phyloP scores from a whole-genome alignment of 331 rosid species.

The Rhamnella rubrinervis region DNA sequence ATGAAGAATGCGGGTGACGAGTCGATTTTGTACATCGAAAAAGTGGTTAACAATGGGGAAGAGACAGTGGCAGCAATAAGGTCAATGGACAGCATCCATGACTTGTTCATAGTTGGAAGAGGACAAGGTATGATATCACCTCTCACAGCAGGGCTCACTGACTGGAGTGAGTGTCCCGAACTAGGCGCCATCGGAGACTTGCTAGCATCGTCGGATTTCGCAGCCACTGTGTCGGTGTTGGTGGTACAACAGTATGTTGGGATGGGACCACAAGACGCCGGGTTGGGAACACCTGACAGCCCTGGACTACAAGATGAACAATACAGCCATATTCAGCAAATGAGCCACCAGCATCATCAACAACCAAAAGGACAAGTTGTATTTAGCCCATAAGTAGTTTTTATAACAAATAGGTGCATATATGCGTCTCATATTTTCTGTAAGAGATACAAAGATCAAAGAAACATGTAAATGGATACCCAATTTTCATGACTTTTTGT shows the following conservation, averaged over 20 bases:
- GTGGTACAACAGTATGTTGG: slow-evolving; percentile 76
- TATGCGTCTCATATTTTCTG: neutral
- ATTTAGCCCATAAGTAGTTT: slow-evolving; percentile 8
- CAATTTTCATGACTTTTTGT: no score
- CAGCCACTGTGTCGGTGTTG: slow-evolving; percentile 69
- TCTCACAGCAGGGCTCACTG: slow-evolving; percentile 73
- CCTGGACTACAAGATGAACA: slow-evolving; percentile 16
- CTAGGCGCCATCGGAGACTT: slow-evolving; percentile 88
- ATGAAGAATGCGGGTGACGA: slow-evolving; percentile 20
- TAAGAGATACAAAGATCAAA: neutral
- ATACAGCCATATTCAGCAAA: slow-evolving; percentile 9
- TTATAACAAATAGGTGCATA: neutral
- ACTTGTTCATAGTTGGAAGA: slow-evolving; percentile 73
- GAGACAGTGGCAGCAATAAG: slow-evolving; percentile 74
- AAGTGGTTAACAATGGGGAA: slow-evolving; percentile 70
- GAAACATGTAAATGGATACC: neutral
- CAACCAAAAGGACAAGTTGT: slow-evolving; percentile 23
- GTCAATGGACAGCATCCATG: slow-evolving; percentile 57
- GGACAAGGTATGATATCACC: slow-evolving; percentile 64
- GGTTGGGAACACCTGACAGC: slow-evolving; percentile 27
- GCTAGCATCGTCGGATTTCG: slow-evolving; percentile 82
- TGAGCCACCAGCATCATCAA: neutral
- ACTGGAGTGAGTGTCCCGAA: slow-evolving; percentile 95
- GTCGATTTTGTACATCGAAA: slow-evolving; percentile 49
- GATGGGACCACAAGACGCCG: slow-evolving; percentile 21